Conservation (phyloP, 1,284 basidiomycete species). For the Cutaneotrichosporon cavernicola region DNA sequence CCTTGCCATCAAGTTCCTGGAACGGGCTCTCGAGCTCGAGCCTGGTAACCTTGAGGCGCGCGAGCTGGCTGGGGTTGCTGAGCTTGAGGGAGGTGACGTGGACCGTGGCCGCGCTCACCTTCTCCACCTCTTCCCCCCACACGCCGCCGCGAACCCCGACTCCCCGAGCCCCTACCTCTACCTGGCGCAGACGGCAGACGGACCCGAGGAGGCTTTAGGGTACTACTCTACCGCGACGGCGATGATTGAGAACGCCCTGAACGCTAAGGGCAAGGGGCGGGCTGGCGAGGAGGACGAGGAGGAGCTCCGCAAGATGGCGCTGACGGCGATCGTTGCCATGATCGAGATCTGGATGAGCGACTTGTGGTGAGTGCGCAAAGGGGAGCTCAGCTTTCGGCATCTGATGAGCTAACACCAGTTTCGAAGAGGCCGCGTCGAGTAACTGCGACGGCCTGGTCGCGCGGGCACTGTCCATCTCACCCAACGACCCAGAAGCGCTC, state of each 20-base stretch:
- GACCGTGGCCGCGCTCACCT: slow-evolving; percentile 63
- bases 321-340: slow-evolving; percentile 83
- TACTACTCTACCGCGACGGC: slow-evolving; percentile 80
- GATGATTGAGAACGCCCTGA: slow-evolving; percentile 66
- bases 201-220: slow-evolving; percentile 71
- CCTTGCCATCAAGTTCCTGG: slow-evolving; percentile 70
- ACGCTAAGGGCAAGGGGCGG: slow-evolving; percentile 31
- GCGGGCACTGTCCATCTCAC: slow-evolving; percentile 70
- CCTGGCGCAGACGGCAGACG: slow-evolving; percentile 74
- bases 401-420: slow-evolving; percentile 56
- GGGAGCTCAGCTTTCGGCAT: neutral
- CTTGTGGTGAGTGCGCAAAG: slow-evolving; percentile 66
- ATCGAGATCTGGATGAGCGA: slow-evolving; percentile 97
- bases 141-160: slow-evolving; percentile 60
- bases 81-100: slow-evolving; percentile 74
- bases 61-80: slow-evolving; percentile 73
- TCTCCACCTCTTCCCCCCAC: slow-evolving; percentile 61
- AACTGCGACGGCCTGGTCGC: slow-evolving; percentile 76
- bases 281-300: slow-evolving; percentile 57
- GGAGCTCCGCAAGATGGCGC: slow-evolving; percentile 70
- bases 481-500: slow-evolving; percentile 74
- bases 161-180: slow-evolving; percentile 78
- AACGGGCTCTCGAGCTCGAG: slow-evolving; percentile 67
- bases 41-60: slow-evolving; percentile 67
- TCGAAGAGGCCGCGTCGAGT: slow-evolving; percentile 60